Evolutionary conservation across 805 yeast species (phyloP).

Genomic region (Zygosaccharomyces gambellarensis): DNA sequence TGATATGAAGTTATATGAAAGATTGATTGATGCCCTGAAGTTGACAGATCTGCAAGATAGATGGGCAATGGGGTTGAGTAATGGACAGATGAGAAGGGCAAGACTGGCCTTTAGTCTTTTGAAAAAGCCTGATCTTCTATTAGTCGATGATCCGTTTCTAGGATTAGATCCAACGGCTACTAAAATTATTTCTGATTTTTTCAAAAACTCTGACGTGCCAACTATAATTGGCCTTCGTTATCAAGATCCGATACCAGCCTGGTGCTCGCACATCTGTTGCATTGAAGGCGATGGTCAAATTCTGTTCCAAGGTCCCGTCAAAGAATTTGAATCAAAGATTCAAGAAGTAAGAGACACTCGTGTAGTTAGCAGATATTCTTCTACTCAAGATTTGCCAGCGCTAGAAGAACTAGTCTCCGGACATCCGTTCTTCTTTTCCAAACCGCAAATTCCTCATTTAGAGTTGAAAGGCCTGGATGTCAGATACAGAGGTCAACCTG

Average conservation of each 20-base stretch:
- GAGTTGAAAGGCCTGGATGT: slow-evolving; percentile 62
- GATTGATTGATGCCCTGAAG: slow-evolving; percentile 47
- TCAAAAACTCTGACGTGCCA: slow-evolving; percentile 33
- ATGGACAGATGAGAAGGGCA: slow-evolving; percentile 92
- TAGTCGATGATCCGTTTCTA: slow-evolving; percentile 87
- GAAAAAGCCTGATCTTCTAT: slow-evolving; percentile 55
- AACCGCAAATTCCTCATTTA: slow-evolving; percentile 24
- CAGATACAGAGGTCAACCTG: slow-evolving; percentile 55
- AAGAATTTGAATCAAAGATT: slow-evolving; percentile 24
- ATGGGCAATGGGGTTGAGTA: slow-evolving; percentile 84
- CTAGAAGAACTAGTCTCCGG: slow-evolving; percentile 21
- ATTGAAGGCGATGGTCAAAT: slow-evolving; percentile 52
- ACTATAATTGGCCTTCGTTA: slow-evolving; percentile 69
- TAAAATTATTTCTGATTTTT: slow-evolving; percentile 45
- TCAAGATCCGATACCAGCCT: slow-evolving; percentile 71
- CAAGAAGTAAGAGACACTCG: slow-evolving; percentile 16
- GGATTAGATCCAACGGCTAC: slow-evolving; percentile 83
- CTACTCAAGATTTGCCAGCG: slow-evolving; percentile 1
- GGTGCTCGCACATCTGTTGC: slow-evolving; percentile 71
- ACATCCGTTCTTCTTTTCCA: slow-evolving; percentile 22
- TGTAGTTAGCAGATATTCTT: neutral
- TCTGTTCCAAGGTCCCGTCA: slow-evolving; percentile 43
- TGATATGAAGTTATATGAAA: slow-evolving; percentile 37
- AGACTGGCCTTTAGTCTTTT: slow-evolving; percentile 74
- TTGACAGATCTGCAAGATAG: slow-evolving; percentile 55